These are phyloP conservation scores for Coemansia sp. DNA, from an alignment of 192 early-diverging fungal species.

Conservation along the genomic window DNA sequence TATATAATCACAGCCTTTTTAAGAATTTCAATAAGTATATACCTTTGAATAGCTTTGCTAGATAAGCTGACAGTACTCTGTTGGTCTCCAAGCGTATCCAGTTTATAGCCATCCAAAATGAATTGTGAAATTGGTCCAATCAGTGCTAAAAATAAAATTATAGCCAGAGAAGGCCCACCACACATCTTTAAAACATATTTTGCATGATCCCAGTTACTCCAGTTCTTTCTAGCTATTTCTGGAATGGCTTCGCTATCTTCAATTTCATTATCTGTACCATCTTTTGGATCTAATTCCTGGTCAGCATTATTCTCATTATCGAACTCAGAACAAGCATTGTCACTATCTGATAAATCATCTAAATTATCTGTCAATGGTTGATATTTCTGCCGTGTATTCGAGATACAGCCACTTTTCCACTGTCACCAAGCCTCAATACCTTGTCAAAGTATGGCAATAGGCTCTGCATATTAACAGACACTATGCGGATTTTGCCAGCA, in stretches of 20 bases:
- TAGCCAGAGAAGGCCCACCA: slow-evolving; percentile 13
- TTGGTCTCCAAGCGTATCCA: slow-evolving; percentile 16
- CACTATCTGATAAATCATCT: background rate
- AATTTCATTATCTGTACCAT: background rate
- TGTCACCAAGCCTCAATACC: slow-evolving; percentile 69
- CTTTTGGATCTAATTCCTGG: background rate
- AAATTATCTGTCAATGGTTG: background rate
- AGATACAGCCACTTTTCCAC: slow-evolving; percentile 20
- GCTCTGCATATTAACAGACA: slow-evolving; percentile 82
- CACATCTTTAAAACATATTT: slow-evolving; percentile 20
- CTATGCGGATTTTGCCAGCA: slow-evolving; percentile 71
- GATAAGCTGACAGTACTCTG: background rate
- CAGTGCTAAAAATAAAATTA: slow-evolving; percentile 20
- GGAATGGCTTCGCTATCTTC: background rate
- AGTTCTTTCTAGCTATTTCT: background rate
- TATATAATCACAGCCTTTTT: background rate
- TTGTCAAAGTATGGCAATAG: slow-evolving; percentile 73
- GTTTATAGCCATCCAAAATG: slow-evolving; percentile 17
- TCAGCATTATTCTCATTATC: background rate
- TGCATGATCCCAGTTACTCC: slow-evolving; percentile 18
- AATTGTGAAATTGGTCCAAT: slow-evolving; percentile 15
- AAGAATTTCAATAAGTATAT: slow-evolving; percentile 23
- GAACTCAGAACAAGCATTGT: background rate
- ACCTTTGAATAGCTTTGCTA: slow-evolving; percentile 8
- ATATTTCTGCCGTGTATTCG: slow-evolving; percentile 13